Conservation (phyloP, 2,329 filamentous ascomycete genomes). For the Biscogniauxia marginata region DNA sequence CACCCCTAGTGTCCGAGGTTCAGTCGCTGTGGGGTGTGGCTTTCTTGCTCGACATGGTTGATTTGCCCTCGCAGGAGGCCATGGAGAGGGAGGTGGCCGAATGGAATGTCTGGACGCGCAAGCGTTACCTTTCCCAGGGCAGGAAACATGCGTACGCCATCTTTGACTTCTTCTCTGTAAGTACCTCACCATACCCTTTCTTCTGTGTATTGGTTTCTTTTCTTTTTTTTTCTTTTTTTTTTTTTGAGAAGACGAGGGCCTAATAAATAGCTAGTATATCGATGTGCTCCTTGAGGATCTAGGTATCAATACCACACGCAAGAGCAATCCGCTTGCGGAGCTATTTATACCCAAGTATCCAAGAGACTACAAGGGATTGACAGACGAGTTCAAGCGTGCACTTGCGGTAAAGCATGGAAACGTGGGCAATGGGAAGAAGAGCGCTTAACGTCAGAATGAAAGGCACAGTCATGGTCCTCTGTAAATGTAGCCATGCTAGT, state of each 20-base stretch:
- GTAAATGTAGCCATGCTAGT: no score
- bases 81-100: constrained; percentile 32
- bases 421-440: no score
- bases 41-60: constrained; percentile 26
- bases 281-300: constrained; percentile 17
- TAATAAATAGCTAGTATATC: constrained; percentile 25
- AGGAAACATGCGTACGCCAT: constrained; percentile 31
- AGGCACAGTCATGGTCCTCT: no score
- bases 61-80: constrained; percentile 22
- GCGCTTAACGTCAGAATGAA: no score
- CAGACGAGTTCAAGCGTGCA: constrained; percentile 18
- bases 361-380: constrained; percentile 13
- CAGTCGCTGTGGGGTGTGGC: constrained; percentile 33
- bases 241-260: no score
- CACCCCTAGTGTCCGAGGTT: constrained; percentile 27
- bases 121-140: constrained; percentile 33
- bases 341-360: constrained; percentile 16
- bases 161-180: constrained; percentile 33
- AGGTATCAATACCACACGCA: constrained; percentile 14
- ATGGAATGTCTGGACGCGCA: constrained; percentile 34
- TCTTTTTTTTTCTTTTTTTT: no score
- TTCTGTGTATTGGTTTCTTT: no score
- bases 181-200: constrained; percentile 12
- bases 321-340: constrained; percentile 14
- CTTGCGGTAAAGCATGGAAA: no score